Percentiles rank a stretch among this genome's conserved stretches.
These are phyloP conservation scores for Salvia splendens DNA, from an alignment of 257 asterid species.

Conservation along the genomic window DNA sequence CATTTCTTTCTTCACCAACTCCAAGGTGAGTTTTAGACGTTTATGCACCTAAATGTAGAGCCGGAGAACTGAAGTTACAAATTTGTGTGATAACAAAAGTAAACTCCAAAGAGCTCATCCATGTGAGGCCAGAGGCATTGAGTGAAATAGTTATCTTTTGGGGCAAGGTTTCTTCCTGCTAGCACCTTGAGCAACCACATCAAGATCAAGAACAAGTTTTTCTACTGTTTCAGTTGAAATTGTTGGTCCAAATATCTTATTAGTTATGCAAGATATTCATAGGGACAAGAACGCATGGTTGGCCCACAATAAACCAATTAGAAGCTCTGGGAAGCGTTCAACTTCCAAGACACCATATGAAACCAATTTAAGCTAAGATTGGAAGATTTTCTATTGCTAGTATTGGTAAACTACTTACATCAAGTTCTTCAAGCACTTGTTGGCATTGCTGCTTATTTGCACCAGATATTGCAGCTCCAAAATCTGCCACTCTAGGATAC, in stretches of 20 bases:
- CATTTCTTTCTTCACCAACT: constrained; percentile 96
- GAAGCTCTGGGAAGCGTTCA: constrained; percentile 11
- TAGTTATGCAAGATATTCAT: constrained; percentile 15
- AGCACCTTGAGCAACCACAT: constrained; percentile 1
- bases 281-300: constrained; percentile 13
- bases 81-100: not conserved
- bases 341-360: constrained; percentile 2
- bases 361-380: not conserved
- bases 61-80: constrained; percentile 22
- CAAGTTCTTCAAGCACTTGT: constrained; percentile 97
- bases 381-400: not conserved
- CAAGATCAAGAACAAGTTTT: constrained; percentile 16
- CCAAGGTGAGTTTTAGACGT: constrained; percentile 81
- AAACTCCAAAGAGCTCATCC: not conserved
- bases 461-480: constrained; percentile 99
- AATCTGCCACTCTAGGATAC: constrained; percentile 95
- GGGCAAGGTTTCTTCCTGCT: not conserved
- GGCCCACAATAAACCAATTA: constrained; percentile 4
- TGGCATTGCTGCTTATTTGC: constrained; percentile 86
- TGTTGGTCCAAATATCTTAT: constrained; percentile 18
- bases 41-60: constrained; percentile 64
- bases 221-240: not conserved
- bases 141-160: not conserved
- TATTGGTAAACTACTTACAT: constrained; percentile 55
- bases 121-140: not conserved